phyloP scores from a whole-genome alignment of 2,329 filamentous ascomycete species.

The Aspergillus versicolor region DNA sequence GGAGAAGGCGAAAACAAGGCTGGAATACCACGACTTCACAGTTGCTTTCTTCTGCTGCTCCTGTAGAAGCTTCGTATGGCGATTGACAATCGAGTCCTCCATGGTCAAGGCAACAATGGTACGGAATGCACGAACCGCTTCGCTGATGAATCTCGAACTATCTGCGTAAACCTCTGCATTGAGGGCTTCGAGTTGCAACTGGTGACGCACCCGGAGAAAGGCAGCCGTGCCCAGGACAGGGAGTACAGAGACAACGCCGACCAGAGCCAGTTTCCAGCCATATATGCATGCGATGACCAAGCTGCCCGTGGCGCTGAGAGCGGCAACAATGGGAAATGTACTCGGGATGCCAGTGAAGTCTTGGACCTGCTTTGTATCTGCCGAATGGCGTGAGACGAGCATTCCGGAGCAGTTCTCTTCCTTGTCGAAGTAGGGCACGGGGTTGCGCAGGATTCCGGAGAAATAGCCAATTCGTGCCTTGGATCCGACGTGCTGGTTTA shows the following conservation, averaged over 20 bases:
- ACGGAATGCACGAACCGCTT: constrained; percentile 70
- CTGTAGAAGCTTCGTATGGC: constrained; percentile 60
- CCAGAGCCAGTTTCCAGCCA: constrained; percentile 74
- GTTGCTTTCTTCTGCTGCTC: constrained; percentile 60
- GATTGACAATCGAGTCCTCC: constrained; percentile 62
- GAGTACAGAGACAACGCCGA: constrained; percentile 58
- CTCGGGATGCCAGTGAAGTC: constrained; percentile 51
- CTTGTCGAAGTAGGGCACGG: not conserved
- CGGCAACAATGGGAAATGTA: constrained; percentile 57
- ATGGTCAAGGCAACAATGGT: constrained; percentile 70
- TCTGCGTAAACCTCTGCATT: constrained; percentile 67
- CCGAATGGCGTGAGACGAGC: not conserved
- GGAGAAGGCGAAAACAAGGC: constrained; percentile 59
- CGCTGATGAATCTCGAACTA: constrained; percentile 71
- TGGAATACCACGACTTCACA: constrained; percentile 60
- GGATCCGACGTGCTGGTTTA: not conserved
- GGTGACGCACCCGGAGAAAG: constrained; percentile 57
- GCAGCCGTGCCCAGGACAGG: constrained; percentile 36
- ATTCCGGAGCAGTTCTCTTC: not conserved
- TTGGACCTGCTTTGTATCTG: constrained; percentile 30
- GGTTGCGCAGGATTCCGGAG: not conserved
- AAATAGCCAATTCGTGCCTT: not conserved
- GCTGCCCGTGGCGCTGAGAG: constrained; percentile 65
- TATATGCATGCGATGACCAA: constrained; percentile 67
- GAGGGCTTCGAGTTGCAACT: constrained; percentile 66